phyloP scores from a whole-genome alignment of 495 filamentous ascomycete genomes.

The Penicillium taxi region DNA sequence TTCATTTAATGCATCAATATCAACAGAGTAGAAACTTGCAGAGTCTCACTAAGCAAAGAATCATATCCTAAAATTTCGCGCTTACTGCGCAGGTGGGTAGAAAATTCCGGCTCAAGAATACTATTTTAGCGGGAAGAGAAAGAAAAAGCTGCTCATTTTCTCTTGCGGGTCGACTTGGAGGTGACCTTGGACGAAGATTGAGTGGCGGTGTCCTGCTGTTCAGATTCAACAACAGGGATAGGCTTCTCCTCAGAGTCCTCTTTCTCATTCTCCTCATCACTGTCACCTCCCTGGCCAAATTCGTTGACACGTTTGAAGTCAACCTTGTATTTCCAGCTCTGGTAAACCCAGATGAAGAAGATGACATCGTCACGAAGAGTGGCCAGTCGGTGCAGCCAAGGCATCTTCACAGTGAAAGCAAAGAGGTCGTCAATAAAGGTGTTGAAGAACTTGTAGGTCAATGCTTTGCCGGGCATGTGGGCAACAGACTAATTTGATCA shows the following conservation, averaged over 20 bases:
- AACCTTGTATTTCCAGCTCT: slow-evolving; percentile 84
- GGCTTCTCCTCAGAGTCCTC: slow-evolving; percentile 43
- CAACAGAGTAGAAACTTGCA: no score
- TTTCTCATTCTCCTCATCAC: slow-evolving; percentile 54
- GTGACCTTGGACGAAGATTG: slow-evolving; percentile 29
- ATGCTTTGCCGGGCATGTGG: slow-evolving; percentile 91
- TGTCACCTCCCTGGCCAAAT: slow-evolving; percentile 91
- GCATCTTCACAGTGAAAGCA: slow-evolving; percentile 99
- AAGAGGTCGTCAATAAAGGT: slow-evolving; percentile 84
- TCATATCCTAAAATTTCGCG: no score
- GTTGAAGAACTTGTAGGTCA: slow-evolving; percentile 93
- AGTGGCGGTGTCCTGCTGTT: slow-evolving; percentile 20
- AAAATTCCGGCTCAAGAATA: no score
- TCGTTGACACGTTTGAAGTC: slow-evolving; percentile 93
- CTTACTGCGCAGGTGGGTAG: no score
- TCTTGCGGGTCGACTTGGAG: slow-evolving; percentile 30
- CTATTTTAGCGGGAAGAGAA: no score
- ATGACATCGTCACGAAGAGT: slow-evolving; percentile 94
- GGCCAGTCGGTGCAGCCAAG: slow-evolving; percentile 85
- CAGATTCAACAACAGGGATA: slow-evolving; percentile 30
- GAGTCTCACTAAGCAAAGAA: no score
- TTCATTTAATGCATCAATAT: no score
- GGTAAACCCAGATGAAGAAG: slow-evolving; percentile 98
- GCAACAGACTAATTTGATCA: slow-evolving; percentile 60
- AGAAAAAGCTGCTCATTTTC: slow-evolving; percentile 37